These are phyloP conservation scores for Erythrobasidium hasegawianum DNA, from an alignment of 1,284 basidiomycete genomes.

Conservation along the genomic window DNA sequence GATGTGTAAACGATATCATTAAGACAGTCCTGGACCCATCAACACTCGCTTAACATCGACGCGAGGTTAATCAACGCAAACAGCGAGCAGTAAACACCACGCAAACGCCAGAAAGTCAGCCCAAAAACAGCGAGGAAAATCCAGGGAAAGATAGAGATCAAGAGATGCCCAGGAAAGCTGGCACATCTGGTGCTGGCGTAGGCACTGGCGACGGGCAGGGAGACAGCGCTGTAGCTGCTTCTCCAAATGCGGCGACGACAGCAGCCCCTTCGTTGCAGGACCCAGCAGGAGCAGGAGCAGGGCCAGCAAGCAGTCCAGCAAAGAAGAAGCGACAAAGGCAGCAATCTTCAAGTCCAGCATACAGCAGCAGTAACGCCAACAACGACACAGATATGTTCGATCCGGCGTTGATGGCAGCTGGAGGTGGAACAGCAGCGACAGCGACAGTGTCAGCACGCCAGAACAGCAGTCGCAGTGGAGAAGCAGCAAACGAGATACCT, in stretches of 20 bases:
- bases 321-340: constrained; percentile 9
- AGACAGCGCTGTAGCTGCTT: neutral
- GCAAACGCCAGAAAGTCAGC: too few relatives aligned
- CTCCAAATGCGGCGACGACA: neutral
- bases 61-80: too few relatives aligned
- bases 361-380: constrained; percentile 5
- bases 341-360: constrained; percentile 4
- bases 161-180: neutral
- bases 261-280: neutral
- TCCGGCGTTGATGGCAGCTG: constrained; percentile 6
- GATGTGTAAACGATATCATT: too few relatives aligned
- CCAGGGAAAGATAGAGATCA: constrained; percentile 3
- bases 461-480: constrained; percentile 11
- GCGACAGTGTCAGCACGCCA: constrained; percentile 13
- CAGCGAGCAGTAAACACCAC: too few relatives aligned
- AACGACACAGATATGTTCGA: constrained; percentile 1
- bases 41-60: too few relatives aligned
- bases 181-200: too few relatives aligned
- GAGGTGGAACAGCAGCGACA: constrained; percentile 16
- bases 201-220: neutral
- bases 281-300: too few relatives aligned
- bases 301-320: neutral
- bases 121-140: neutral
- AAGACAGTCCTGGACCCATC: too few relatives aligned
- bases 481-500: neutral